Percentiles rank a stretch among this genome's conserved stretches.
These are phyloP conservation scores for Starmerella vaccinii DNA, from an alignment of 805 yeast species.

Conservation along the genomic window DNA sequence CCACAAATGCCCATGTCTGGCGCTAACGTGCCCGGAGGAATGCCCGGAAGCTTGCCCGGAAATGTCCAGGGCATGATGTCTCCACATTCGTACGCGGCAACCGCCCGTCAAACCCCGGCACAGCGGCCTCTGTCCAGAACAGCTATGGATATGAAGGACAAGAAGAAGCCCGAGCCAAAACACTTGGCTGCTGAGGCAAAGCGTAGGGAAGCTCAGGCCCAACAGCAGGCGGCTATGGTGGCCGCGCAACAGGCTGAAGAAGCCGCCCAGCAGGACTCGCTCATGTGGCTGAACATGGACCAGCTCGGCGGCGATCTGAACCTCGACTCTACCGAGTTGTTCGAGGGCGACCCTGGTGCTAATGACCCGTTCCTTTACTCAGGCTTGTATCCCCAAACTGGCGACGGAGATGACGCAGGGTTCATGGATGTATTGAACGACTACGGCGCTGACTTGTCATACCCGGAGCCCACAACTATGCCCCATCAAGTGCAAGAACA, in stretches of 20 bases:
- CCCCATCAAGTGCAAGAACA: not conserved
- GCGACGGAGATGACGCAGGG: conserved; percentile 6
- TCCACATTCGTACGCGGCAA: conserved; percentile 3
- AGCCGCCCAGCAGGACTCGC: conserved; percentile 9
- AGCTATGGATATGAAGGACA: not conserved
- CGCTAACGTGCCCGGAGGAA: not conserved
- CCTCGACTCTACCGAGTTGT: conserved; percentile 7
- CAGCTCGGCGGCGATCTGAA: conserved; percentile 16
- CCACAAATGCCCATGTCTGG: not conserved
- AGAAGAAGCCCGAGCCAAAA: not conserved
- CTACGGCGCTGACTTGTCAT: not conserved
- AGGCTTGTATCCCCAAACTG: conserved; percentile 2
- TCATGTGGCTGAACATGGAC: conserved; percentile 22
- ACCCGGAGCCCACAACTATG: not conserved
- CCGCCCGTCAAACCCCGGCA: not conserved
- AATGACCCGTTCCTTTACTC: conserved; percentile 9
- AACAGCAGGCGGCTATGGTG: conserved; percentile 1
- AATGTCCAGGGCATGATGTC: not conserved
- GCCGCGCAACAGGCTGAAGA: conserved; percentile 8
- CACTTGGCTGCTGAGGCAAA: not conserved
- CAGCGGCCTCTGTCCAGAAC: not conserved
- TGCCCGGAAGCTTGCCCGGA: not conserved
- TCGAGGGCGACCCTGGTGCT: conserved; percentile 6
- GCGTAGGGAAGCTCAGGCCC: conserved; percentile 5
- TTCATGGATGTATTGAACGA: conserved; percentile 12